Percentiles rank a stretch among this genome's conserved stretches.
phyloP scores from a whole-genome alignment of 441 rosid species.

The Isatis lusitanica region DNA sequence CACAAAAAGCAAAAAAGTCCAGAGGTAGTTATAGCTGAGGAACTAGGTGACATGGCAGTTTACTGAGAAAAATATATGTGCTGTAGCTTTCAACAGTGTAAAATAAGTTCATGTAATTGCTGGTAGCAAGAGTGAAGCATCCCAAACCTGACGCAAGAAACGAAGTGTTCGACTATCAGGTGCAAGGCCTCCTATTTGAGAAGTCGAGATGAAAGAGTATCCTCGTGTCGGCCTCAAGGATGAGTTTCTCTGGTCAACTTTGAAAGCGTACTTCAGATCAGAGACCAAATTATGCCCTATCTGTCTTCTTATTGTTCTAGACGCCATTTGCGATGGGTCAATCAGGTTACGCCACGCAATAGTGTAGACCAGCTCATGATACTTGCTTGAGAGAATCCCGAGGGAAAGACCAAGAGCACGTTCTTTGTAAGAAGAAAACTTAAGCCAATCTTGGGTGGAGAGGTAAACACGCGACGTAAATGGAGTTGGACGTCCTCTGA shows the following conservation, averaged over 20 bases:
- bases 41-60: not conserved
- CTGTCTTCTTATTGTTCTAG: slow-evolving; percentile 69
- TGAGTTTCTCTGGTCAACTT: slow-evolving; percentile 71
- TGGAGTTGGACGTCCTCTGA: slow-evolving; percentile 59
- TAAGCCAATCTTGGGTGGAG: slow-evolving; percentile 77
- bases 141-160: slow-evolving; percentile 75
- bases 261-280: slow-evolving; percentile 67
- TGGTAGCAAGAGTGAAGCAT: not conserved
- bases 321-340: slow-evolving; percentile 75
- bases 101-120: not conserved
- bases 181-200: slow-evolving; percentile 77
- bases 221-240: slow-evolving; percentile 71
- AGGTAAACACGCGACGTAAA: slow-evolving; percentile 59
- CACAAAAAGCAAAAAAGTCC: not conserved
- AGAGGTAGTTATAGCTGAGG: not conserved
- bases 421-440: slow-evolving; percentile 76
- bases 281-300: slow-evolving; percentile 80
- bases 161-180: slow-evolving; percentile 74
- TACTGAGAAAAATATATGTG: not conserved
- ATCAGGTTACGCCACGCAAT: slow-evolving; percentile 76
- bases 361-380: slow-evolving; percentile 67
- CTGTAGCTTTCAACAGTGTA: not conserved
- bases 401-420: slow-evolving; percentile 69
- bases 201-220: slow-evolving; percentile 66
- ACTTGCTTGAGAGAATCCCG: slow-evolving; percentile 58